phyloP scores from a whole-genome alignment of 306 rosid genomes.

The Glycine soja region DNA sequence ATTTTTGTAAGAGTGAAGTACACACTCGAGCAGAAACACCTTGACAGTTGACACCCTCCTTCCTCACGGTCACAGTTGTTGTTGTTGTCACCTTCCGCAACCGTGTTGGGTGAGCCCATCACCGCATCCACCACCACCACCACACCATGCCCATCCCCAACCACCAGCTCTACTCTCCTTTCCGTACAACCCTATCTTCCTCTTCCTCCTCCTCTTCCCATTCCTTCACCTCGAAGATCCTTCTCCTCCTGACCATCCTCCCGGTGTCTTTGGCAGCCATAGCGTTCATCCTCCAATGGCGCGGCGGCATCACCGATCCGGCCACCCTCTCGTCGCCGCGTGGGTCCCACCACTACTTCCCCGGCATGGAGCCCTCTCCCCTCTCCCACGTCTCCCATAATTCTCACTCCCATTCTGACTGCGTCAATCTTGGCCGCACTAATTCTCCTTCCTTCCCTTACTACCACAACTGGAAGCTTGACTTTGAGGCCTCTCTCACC shows the following conservation, averaged over 20 bases:
- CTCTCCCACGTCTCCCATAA: slow-evolving; percentile 57
- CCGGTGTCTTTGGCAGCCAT: slow-evolving; percentile 87
- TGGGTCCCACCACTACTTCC: slow-evolving; percentile 72
- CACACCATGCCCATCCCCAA: slow-evolving; percentile 53
- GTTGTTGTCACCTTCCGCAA: slow-evolving; percentile 30
- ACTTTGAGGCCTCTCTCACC: slow-evolving; percentile 63
- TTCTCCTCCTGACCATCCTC: slow-evolving; percentile 84
- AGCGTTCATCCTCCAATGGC: slow-evolving; percentile 98
- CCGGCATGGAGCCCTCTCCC: slow-evolving; percentile 90
- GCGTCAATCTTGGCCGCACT: slow-evolving; percentile 75
- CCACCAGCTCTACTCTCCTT: slow-evolving; percentile 69
- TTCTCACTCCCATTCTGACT: slow-evolving; percentile 60
- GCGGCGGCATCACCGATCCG: slow-evolving; percentile 92
- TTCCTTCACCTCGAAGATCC: slow-evolving; percentile 70
- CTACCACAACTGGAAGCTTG: slow-evolving; percentile 82
- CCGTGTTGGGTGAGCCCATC: slow-evolving; percentile 15
- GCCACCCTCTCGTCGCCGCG: slow-evolving; percentile 75
- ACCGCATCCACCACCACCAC: slow-evolving; percentile 38
- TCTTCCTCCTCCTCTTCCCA: slow-evolving; percentile 56
- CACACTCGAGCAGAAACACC: too few species aligned
- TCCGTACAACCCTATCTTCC: slow-evolving; percentile 58
- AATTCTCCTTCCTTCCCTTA: slow-evolving; percentile 80
- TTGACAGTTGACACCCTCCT: not conserved
- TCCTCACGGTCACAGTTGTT: not conserved
- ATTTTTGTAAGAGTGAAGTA: too few species aligned